Evolutionary conservation across 768 basidiomycete genomes (phyloP).

Genomic region (Gymnopilus dilepis): DNA sequence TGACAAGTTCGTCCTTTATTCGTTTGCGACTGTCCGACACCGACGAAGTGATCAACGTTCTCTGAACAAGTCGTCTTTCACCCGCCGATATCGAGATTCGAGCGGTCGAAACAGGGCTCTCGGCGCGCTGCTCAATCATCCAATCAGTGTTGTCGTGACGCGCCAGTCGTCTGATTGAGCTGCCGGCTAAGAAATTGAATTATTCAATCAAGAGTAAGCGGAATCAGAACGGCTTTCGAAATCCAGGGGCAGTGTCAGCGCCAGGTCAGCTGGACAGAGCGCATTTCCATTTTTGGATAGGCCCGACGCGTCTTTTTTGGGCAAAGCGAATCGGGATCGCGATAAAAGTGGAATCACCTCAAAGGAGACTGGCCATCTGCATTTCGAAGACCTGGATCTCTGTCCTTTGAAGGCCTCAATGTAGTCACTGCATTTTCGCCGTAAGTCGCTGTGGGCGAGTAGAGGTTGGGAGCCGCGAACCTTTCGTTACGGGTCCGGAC

Average conservation of each 20-base stretch:
- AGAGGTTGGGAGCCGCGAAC: conserved; percentile 4
- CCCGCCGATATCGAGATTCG: background rate
- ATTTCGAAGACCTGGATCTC: background rate
- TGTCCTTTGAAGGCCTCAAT: background rate
- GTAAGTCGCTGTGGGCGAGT: background rate
- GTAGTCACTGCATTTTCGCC: background rate
- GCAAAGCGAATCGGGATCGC: background rate
- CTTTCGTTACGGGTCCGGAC: background rate
- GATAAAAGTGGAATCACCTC: background rate
- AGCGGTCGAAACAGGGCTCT: background rate
- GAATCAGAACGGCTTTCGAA: conserved; percentile 4
- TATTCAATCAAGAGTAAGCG: background rate
- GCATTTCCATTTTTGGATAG: background rate
- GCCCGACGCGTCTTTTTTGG: conserved; percentile 3
- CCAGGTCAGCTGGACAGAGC: conserved; percentile 12
- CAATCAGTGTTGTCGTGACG: background rate
- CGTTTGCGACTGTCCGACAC: background rate
- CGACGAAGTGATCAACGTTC: conserved; percentile 1
- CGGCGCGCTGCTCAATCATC: background rate
- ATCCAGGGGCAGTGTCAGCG: conserved; percentile 8
- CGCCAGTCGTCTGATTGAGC: conserved; percentile 3
- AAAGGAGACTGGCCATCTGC: background rate
- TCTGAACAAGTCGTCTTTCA: background rate
- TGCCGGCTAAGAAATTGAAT: background rate
- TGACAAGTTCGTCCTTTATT: background rate